Conservation (phyloP, 2,329 filamentous ascomycete genomes). For the Ascochyta fabae region DNA sequence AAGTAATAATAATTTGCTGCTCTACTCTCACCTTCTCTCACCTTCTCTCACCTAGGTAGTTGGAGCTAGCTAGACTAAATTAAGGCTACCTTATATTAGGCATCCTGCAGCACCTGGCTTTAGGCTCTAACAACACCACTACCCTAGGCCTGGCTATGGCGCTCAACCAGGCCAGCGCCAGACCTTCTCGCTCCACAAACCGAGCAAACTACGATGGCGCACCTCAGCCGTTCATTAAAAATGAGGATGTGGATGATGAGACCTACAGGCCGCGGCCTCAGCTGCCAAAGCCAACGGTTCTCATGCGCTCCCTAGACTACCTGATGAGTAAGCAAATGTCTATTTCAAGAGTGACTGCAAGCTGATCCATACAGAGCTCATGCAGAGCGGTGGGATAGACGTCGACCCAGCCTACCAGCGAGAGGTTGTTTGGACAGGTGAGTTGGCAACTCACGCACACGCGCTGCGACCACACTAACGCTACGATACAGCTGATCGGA, state of each 20-base stretch:
- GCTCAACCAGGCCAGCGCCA: slow-evolving; percentile 10
- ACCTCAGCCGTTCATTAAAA: slow-evolving; percentile 19
- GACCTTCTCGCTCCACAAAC: neutral
- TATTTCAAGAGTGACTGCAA: neutral
- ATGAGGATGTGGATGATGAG: slow-evolving; percentile 18
- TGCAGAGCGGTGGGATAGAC: slow-evolving; percentile 41
- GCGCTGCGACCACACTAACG: neutral
- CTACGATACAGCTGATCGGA: slow-evolving; percentile 32
- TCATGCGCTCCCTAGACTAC: slow-evolving; percentile 29
- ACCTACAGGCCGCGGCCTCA: slow-evolving; percentile 35
- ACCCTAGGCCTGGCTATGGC: slow-evolving; percentile 23
- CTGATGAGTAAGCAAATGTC: slow-evolving; percentile 34
- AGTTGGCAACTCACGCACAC: neutral
- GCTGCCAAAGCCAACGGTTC: slow-evolving; percentile 25
- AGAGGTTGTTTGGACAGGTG: slow-evolving; percentile 54
- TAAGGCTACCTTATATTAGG: too few species aligned
- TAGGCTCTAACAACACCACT: neutral
- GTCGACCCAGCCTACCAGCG: slow-evolving; percentile 57
- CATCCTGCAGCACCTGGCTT: neutral
- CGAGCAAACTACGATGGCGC: neutral
- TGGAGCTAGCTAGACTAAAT: neutral
- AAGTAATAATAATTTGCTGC: neutral
- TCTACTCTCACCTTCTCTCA: neutral
- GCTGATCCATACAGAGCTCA: slow-evolving; percentile 21
- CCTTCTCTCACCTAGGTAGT: neutral